These are phyloP conservation scores for Penicillium olsonii DNA, from an alignment of 2,329 filamentous ascomycete species.

Conservation along the genomic window DNA sequence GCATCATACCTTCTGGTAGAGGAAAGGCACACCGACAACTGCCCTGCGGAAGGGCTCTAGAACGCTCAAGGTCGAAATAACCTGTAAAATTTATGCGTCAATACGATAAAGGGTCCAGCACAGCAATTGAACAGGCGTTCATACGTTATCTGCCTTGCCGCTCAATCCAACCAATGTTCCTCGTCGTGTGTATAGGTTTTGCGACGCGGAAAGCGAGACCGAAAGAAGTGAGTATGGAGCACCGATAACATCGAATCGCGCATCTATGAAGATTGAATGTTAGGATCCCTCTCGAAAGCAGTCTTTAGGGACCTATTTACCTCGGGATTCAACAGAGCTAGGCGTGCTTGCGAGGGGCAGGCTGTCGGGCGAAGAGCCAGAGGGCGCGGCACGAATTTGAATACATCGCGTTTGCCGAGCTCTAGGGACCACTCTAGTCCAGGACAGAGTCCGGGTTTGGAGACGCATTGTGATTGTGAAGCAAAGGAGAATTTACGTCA, in stretches of 20 bases:
- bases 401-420: slow-evolving; percentile 39
- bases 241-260: slow-evolving; percentile 89
- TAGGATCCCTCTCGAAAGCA: slow-evolving; percentile 5
- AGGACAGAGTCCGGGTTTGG: slow-evolving; percentile 35
- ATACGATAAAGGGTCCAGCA: neutral
- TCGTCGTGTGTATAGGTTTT: slow-evolving; percentile 87
- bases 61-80: slow-evolving; percentile 83
- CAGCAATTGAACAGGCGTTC: slow-evolving; percentile 19
- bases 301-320: slow-evolving; percentile 27
- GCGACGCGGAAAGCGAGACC: slow-evolving; percentile 87
- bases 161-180: slow-evolving; percentile 88
- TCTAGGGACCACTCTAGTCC: slow-evolving; percentile 33
- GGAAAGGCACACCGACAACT: slow-evolving; percentile 82
- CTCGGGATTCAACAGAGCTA: slow-evolving; percentile 44
- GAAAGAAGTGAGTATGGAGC: slow-evolving; percentile 91
- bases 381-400: slow-evolving; percentile 47
- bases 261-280: slow-evolving; percentile 61
- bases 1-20: slow-evolving; percentile 70
- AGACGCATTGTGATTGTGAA: slow-evolving; percentile 36
- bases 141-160: slow-evolving; percentile 86
- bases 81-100: slow-evolving; percentile 50
- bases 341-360: slow-evolving; percentile 40
- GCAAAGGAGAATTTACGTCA: slow-evolving; percentile 28
- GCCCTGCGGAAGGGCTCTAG: slow-evolving; percentile 81
- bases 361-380: slow-evolving; percentile 39